phyloP scores from a whole-genome alignment of 2,329 filamentous ascomycete genomes.

The Cladosporium sp. region DNA sequence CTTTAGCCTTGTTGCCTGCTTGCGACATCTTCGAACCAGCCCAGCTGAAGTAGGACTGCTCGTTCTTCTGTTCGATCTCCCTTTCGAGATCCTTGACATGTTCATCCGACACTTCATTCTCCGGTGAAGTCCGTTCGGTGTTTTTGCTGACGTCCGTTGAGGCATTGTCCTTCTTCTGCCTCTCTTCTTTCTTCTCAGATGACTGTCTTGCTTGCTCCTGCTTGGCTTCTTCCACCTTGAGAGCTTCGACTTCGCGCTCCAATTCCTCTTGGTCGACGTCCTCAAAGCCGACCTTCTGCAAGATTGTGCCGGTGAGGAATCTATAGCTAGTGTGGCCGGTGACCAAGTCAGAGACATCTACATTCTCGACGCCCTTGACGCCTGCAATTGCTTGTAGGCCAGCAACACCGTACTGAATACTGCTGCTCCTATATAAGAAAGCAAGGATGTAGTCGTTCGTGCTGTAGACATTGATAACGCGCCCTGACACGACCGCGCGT shows the following conservation, averaged over 20 bases:
- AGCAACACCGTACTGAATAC: conserved; percentile 76
- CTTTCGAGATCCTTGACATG: conserved; percentile 34
- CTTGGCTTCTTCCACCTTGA: conserved; percentile 36
- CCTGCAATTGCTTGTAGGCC: conserved; percentile 71
- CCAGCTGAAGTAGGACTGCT: conserved; percentile 41
- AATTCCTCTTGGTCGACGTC: conserved; percentile 48
- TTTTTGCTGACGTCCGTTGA: background rate
- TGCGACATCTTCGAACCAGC: conserved; percentile 38
- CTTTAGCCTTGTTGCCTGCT: conserved; percentile 23
- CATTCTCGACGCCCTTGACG: conserved; percentile 61
- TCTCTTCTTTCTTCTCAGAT: conserved; percentile 24
- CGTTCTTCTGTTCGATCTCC: conserved; percentile 42
- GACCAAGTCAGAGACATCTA: conserved; percentile 50
- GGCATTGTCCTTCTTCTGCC: background rate
- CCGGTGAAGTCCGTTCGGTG: conserved; percentile 12
- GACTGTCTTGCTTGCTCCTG: conserved; percentile 32
- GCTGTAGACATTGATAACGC: conserved; percentile 83
- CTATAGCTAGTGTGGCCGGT: conserved; percentile 50
- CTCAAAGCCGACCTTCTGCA: conserved; percentile 51
- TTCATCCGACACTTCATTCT: conserved; percentile 28
- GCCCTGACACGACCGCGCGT: conserved; percentile 72
- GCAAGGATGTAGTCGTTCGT: conserved; percentile 83
- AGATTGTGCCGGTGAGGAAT: conserved; percentile 48
- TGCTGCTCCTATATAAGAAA: conserved; percentile 81
- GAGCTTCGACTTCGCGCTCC: conserved; percentile 41